Conservation (phyloP, 257 asterid species). For the Rhazya stricta region DNA sequence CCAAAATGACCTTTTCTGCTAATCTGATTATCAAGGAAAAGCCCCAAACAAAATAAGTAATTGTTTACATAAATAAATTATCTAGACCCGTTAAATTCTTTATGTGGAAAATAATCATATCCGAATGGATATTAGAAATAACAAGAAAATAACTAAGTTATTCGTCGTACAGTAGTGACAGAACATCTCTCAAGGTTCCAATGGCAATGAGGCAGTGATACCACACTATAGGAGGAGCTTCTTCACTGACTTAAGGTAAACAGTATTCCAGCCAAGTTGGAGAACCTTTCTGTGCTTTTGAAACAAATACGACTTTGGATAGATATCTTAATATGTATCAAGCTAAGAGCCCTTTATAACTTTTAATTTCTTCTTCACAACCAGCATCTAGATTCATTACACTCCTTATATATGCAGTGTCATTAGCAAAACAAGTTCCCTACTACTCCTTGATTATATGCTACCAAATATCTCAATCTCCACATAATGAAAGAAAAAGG, state of each 20-base stretch:
- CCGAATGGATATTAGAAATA: background rate
- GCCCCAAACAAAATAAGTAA: conserved; percentile 10
- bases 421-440: background rate
- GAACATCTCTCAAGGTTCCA: background rate
- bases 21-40: conserved; percentile 45
- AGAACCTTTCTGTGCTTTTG: background rate
- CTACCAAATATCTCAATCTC: background rate
- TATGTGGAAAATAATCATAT: background rate
- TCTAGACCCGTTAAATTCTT: background rate
- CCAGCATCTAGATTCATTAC: background rate
- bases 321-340: background rate
- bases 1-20: conserved; percentile 67
- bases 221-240: background rate
- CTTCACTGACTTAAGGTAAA: background rate
- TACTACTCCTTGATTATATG: background rate
- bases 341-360: background rate
- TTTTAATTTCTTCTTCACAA: background rate
- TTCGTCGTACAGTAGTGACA: background rate
- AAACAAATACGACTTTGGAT: background rate
- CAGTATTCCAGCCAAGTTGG: background rate
- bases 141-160: background rate
- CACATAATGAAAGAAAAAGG: background rate
- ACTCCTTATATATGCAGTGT: background rate
- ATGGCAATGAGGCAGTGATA: background rate
- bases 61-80: background rate